Conservation (phyloP, 108 stramenopile genomes). For the Seminavis robusta region DNA sequence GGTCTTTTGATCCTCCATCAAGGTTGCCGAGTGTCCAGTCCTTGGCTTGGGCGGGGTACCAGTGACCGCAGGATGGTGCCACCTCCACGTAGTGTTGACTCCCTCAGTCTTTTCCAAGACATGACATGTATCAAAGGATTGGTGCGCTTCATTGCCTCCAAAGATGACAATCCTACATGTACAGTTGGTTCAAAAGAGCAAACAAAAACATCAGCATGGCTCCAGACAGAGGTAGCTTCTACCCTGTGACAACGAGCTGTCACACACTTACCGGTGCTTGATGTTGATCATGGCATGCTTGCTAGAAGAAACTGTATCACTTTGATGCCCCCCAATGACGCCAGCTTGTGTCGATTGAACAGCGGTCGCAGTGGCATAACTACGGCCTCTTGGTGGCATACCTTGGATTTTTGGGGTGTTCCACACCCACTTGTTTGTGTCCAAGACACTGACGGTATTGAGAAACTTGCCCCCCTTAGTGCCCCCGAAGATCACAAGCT, state of each 20-base stretch:
- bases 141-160: constrained; percentile 75
- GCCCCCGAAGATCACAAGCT: constrained; percentile 79
- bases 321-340: no score
- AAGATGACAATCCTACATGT: constrained; percentile 65
- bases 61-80: constrained; percentile 57
- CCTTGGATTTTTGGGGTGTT: constrained; percentile 51
- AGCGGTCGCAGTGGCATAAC: constrained; percentile 69
- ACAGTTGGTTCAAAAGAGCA: not conserved
- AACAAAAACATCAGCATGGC: not conserved
- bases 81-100: constrained; percentile 42
- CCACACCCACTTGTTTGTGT: constrained; percentile 78
- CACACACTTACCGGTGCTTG: no score
- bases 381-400: constrained; percentile 66
- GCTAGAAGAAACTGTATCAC: no score
- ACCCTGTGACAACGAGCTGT: no score
- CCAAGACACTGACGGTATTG: constrained; percentile 57
- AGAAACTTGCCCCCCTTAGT: constrained; percentile 54
- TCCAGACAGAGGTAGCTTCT: no score
- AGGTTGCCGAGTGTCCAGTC: constrained; percentile 73
- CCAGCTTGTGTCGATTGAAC: constrained; percentile 7
- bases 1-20: constrained; percentile 68
- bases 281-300: not conserved
- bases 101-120: constrained; percentile 45
- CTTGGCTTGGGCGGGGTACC: constrained; percentile 63
- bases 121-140: constrained; percentile 68